Evolutionary conservation across 2,329 filamentous ascomycete genomes (phyloP), one percentile per base, ranked within the genome.

Genomic region (Clonostachys rosea): DNA sequence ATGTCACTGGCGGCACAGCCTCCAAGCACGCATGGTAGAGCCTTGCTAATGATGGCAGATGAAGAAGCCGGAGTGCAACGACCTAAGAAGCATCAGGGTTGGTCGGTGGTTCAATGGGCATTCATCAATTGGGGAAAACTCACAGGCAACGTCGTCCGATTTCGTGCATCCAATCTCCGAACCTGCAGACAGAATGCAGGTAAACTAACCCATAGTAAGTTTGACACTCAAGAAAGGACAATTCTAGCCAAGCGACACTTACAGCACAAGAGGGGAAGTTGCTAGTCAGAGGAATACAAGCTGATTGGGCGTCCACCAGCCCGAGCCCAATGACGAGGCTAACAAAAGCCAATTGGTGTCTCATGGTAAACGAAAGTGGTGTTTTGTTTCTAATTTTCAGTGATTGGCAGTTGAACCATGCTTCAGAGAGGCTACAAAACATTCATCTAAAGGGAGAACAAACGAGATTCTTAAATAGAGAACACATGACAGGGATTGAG

Each of bases 231-330:
- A 35, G 36, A n/a, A 20, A n/a, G 45, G 18, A 45, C 34, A 14
- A 8, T 6, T 4, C 17, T 40, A 10, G 34, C 14, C 33, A 17
- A 42, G 35, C 13, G 42, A 2, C 5, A 51, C 56, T 24, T 52
- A 59, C 56, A 37, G 57, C 56, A 34, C 57, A 58, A 34, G 34
- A 46, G 8, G 57, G 57, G 46, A 58, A 57, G 12, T 50, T 40
- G 13, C 49, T 55, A 2, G 56, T 56, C n/a, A 57, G 49, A 47
- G 48, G 47, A 16, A 52, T 34, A 36, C 56, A 56, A 9, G 45
- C 52, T 18, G 47, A 40, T 30, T 56, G 54, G 12, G 49, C 56
- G 7, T 40, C 48, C 17, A 50, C 56, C 42, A 54, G 16, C 11
- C 46, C 47, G 13, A 49, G 45, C 34, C 59, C 48, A 46, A 55